Base-by-base conservation (phyloP, 2,329 filamentous ascomycete species). In the Tolypocladium tropicale region DNA sequence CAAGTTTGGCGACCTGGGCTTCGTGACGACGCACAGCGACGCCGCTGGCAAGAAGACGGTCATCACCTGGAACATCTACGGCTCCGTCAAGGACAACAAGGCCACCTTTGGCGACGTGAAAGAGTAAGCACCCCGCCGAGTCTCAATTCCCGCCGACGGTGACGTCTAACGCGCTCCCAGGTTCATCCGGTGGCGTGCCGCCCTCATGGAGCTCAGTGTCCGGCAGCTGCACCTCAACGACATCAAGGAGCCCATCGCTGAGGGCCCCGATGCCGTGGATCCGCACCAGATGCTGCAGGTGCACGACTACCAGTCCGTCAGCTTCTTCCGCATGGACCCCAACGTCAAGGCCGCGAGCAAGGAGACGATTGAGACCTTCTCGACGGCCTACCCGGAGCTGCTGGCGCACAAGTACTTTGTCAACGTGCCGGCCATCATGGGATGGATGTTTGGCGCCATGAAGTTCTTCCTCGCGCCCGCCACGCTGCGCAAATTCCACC, bases 51-150 rank as follows among this genome's bases (percentile, higher is more conserved):
- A 82, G 64, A 82, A 86, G 69, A 79, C 64, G 21, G 68, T 96
- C 56, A 85, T 92, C 52, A 94, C 89, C 2, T 96, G 92, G 87
- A 96, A 96, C 70, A 85, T 96, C 66, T 96, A 97, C 68, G 92
- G 92, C 16, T 83, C 84, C 39, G 89, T 92, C 60, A 94, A 94
- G 78, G 82, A 90, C 63, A 83, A 88, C 64, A 84, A 90, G 59
- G 82, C 88, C 61, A 95, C 90, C 0, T 96, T 96, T 75, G 89
- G 88, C 4, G 80, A 94, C 65, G 74, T 91, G 6, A 78, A 91
- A 30, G 88, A 88, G 90, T 95, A 74, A 70, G 86, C 30, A 7
- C 14, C 30, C 32, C 54, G n/a, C 14, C 14, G 23, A 16, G 51
- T 18, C 18, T 23, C n/a, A 56, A 10, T 32, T 9, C 9, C 21